Conservation (phyloP, 2,329 filamentous ascomycete genomes). For the Curvularia spicifera region DNA sequence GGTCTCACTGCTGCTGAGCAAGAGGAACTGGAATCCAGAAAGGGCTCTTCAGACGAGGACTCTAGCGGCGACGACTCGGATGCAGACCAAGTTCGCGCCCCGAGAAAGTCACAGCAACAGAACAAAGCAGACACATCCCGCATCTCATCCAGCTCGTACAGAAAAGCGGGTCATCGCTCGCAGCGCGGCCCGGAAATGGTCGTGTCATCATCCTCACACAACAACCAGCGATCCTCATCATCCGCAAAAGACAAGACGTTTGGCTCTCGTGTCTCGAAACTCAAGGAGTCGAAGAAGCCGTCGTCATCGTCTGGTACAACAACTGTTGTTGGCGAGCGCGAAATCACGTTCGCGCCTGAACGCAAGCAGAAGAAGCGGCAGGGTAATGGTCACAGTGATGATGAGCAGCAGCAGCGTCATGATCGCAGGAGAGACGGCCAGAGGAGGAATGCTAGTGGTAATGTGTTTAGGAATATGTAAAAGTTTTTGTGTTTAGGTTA, state of each 20-base stretch:
- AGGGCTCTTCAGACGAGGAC: conserved; percentile 46
- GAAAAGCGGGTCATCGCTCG: conserved; percentile 60
- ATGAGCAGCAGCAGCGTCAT: conserved; percentile 34
- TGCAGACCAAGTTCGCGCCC: conserved; percentile 1
- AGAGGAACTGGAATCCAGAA: conserved; percentile 58
- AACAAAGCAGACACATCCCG: conserved; percentile 51
- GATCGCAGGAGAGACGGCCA: conserved; percentile 55
- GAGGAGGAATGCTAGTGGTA: conserved; percentile 76
- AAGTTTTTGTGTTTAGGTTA: background rate
- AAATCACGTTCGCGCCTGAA: conserved; percentile 75
- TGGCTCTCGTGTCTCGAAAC: conserved; percentile 58
- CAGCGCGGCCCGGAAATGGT: conserved; percentile 58
- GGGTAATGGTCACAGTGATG: conserved; percentile 31
- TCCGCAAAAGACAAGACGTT: conserved; percentile 63
- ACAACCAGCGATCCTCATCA: conserved; percentile 36
- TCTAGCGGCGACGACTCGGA: conserved; percentile 37
- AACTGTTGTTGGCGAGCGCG: conserved; percentile 60
- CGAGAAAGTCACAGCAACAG: conserved; percentile 35
- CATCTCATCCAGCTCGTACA: conserved; percentile 69
- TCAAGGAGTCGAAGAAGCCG: conserved; percentile 40
- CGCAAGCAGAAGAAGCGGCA: conserved; percentile 50
- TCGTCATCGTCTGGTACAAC: conserved; percentile 24
- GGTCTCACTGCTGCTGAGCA: conserved; percentile 67
- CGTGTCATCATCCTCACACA: conserved; percentile 55
- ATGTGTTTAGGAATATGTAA: conserved; percentile 73